Percentiles rank a stretch among this genome's conserved stretches.
Evolutionary conservation across 306 rosid genomes (phyloP).

Genomic region (Fagus crenata): DNA sequence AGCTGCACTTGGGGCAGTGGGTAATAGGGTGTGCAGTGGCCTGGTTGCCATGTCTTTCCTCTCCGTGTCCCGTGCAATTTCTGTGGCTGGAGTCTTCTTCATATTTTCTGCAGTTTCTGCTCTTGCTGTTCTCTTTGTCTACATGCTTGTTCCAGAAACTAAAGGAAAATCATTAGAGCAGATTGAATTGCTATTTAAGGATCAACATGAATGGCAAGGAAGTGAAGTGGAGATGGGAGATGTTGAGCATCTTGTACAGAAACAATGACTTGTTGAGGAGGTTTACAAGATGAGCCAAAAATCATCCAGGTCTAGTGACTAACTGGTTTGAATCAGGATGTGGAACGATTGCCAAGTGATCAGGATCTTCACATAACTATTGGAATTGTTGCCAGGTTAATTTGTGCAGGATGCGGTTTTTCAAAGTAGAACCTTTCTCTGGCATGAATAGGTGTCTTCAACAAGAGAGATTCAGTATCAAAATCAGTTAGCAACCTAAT

Average conservation of each 20-base stretch:
- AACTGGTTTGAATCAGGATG: conserved; percentile 22
- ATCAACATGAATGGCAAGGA: conserved; percentile 44
- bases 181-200: conserved; percentile 78
- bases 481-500: conserved; percentile 21
- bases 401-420: conserved; percentile 20
- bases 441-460: conserved; percentile 26
- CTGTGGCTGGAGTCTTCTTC: conserved; percentile 70
- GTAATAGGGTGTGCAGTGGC: conserved; percentile 83
- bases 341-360: conserved; percentile 13
- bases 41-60: conserved; percentile 89
- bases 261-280: conserved; percentile 26
- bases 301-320: neutral
- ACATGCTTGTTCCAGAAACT: conserved; percentile 75
- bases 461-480: conserved; percentile 15
- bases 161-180: conserved; percentile 92
- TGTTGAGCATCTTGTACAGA: conserved; percentile 84
- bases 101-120: conserved; percentile 65
- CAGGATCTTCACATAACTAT: conserved; percentile 1
- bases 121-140: conserved; percentile 64
- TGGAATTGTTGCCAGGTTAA: neutral
- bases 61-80: conserved; percentile 60
- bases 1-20: conserved; percentile 82
- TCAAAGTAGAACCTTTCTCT: conserved; percentile 18
- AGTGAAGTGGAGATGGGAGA: conserved; percentile 74
- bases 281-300: neutral